Evolutionary conservation across 1,284 basidiomycete species (phyloP), one percentile per base, ranked within the genome.

Genomic region (Phlebopus sp.): DNA sequence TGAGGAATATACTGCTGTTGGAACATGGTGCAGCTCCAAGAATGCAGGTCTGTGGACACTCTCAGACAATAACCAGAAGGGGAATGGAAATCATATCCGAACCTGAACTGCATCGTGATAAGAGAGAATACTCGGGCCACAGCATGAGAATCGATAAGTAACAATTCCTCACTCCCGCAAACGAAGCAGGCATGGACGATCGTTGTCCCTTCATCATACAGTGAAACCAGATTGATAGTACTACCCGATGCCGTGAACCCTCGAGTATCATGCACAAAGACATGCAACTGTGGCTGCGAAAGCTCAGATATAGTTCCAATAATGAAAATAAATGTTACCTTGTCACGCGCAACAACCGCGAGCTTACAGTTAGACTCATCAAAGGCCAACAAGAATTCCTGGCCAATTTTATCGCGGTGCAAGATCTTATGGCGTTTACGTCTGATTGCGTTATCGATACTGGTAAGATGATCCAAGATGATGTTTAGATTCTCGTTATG

Each of bases 71-170:
- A 17, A 4, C 13, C 14, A 2, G n/a, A n/a, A 38, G 4, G 10
- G 1, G n/a, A 31, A 11, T n/a, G 17, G 10, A n/a, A n/a, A n/a
- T n/a, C n/a, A 42, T n/a, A 14, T 5, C 48, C 57, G 14, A 31
- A 81, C 80, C 80, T 64, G 46, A 79, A 79, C 51, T 78, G 75
- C 55, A 76, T 69, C 0, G 76, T 76, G 1, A 74, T 59, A 15
- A 79, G 59, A 3, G 79, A 81, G 50, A 74, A 82, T 5, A 81
- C 69, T 1, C 78, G 62, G 1, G 70, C 72, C 30, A 68, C 62
- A 1, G 58, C 63, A 21, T 46, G 57, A 9, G 69, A 66, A 46
- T 81, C 78, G 13, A 82, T 58, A 5, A 82, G 60, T 0, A 76
- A 54, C 7, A 82, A 54, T 39, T 82, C 79, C 42, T 82, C 79